A percentile compares a stretch with the other conserved stretches of the same genome.
Evolutionary conservation across 257 asterid genomes (phyloP).

Genomic region (Gynochthodes officinalis): DNA sequence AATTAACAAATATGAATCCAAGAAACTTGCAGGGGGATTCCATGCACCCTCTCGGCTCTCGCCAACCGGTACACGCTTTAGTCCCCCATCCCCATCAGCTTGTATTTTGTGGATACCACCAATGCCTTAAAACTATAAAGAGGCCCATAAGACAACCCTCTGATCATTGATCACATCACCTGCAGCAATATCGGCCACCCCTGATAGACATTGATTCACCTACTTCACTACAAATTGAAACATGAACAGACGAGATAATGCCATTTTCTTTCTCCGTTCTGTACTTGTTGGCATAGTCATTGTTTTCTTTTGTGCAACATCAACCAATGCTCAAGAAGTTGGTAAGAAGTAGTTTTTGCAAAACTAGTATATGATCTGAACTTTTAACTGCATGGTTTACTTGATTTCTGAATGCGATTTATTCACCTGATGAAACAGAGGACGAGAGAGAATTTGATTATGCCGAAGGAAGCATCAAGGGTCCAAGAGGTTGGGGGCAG

Average conservation of each 20-base stretch:
- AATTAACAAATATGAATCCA: conserved; percentile 1
- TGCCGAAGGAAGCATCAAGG: conserved; percentile 32
- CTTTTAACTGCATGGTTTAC: no score
- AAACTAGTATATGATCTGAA: no score
- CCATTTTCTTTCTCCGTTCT: conserved; percentile 10
- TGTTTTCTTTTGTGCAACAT: conserved; percentile 30
- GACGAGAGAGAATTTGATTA: conserved; percentile 59
- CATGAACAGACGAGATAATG: conserved; percentile 23
- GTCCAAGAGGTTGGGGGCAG: conserved; percentile 66
- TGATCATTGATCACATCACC: no score
- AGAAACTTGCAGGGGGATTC: conserved; percentile 10
- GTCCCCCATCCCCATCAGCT: no score
- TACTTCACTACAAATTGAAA: not conserved
- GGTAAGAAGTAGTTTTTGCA: no score
- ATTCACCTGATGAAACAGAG: conserved; percentile 26
- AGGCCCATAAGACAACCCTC: not conserved
- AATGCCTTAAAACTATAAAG: no score
- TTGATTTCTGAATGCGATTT: not conserved
- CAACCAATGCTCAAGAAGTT: conserved; percentile 44
- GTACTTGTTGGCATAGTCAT: conserved; percentile 23
- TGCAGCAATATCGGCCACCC: no score
- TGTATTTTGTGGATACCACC: no score
- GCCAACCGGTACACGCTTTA: not conserved
- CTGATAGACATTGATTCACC: no score
- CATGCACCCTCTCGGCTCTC: not conserved